A percentile compares a stretch with the other conserved stretches of the same genome.
Conservation (phyloP, 2,329 filamentous ascomycete genomes). For the Thermoascus crustaceus region DNA sequence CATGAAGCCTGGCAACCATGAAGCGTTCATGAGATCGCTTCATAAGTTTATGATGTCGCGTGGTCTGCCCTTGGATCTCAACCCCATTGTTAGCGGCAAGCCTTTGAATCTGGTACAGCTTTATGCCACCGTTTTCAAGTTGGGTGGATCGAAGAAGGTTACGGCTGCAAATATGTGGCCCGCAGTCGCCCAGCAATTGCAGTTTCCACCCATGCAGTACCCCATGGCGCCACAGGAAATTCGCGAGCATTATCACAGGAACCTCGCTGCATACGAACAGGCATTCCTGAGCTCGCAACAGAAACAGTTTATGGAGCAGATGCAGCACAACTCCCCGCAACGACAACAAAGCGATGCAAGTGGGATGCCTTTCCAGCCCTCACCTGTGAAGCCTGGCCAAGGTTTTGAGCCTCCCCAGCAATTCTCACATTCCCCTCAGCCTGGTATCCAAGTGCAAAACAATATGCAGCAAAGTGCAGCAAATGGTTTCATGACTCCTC, state of each 20-base stretch:
- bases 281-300: conserved; percentile 38
- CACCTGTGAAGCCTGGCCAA: conserved; percentile 44
- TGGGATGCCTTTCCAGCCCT: conserved; percentile 38
- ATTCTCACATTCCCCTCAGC: conserved; percentile 25
- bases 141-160: conserved; percentile 68
- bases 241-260: conserved; percentile 63
- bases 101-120: conserved; percentile 66
- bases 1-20: conserved; percentile 43
- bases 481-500: conserved; percentile 35
- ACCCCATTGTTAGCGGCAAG: conserved; percentile 65
- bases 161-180: conserved; percentile 65
- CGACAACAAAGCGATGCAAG: conserved; percentile 28
- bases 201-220: conserved; percentile 53
- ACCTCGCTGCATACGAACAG: conserved; percentile 67
- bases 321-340: conserved; percentile 36
- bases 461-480: conserved; percentile 22
- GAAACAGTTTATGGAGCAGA: conserved; percentile 35
- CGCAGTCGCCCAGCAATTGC: conserved; percentile 57
- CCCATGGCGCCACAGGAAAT: conserved; percentile 63
- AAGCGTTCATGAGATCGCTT: conserved; percentile 68
- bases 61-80: conserved; percentile 63
- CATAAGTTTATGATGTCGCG: conserved; percentile 68
- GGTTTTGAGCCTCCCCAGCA: conserved; percentile 32
- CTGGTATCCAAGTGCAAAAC: conserved; percentile 21
- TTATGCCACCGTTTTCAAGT: conserved; percentile 68